Base-by-base conservation (phyloP, 768 basidiomycete species). In the Calvatia gigantea region DNA sequence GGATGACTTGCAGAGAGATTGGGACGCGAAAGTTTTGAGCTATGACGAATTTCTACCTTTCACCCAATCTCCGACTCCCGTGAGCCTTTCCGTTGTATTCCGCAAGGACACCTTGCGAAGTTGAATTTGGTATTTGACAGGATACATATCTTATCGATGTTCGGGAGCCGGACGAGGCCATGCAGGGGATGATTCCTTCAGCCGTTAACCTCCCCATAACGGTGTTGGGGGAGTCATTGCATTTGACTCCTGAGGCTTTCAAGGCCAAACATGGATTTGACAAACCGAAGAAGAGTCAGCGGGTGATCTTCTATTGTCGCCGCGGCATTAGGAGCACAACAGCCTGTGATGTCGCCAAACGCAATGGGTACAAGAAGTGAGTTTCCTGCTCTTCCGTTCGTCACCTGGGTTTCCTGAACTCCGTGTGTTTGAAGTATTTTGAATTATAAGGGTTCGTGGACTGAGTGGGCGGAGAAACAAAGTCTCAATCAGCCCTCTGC, bases 141-240 rank as follows among this genome's bases (percentile, higher is more conserved):
- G 76, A 87, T 57, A 75, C 81, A 4, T 90, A 85, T 65, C 66
- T 92, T 42, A 85, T 92, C 61, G 94, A 96, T 63, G 95, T 98
- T n/a, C 86, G 96, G 19, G 95, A 97, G 68, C 90, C 87, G 1
- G 84, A 91, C 60, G 95, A 97, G 68, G 90, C 94, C 41, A 80
- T 89, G 12, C 90, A 93, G 66, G 95, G 95, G 11, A 87, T 88
- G 67, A 96, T 98, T 59, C 95, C 95, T 5, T 93, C 92, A 21
- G 81, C 93, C 15, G 91, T 97, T 64, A 91, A 94, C 69, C 70
- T 98, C 17, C 94, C 95, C 4, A 81, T 98, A 35, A 87, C 89
- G 6, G 79, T 79, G n/a, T 79, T 98, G 37, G 74, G 82, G 29
- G 80, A 77, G 35, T 82, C 90, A 14, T 69, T 98, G 25, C 76